These are phyloP conservation scores for Aspergillus tubingensis DNA, from an alignment of 2,329 filamentous ascomycete species.

Conservation along the genomic window DNA sequence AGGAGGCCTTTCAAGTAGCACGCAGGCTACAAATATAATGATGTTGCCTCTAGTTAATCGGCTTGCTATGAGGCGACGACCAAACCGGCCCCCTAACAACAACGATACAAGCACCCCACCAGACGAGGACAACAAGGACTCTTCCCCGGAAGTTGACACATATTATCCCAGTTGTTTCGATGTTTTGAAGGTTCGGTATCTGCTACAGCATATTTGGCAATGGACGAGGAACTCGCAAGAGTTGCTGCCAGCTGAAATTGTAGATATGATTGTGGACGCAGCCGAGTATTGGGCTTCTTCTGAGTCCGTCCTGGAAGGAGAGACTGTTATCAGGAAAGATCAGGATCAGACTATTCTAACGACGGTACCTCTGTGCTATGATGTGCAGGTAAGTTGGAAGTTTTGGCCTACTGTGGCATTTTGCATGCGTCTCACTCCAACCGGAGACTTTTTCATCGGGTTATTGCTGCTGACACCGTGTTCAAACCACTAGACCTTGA, in stretches of 20 bases:
- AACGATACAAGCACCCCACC: neutral
- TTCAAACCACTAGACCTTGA: slow-evolving; percentile 15
- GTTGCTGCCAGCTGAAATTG: slow-evolving; percentile 38
- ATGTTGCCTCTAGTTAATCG: slow-evolving; percentile 4
- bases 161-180: slow-evolving; percentile 35
- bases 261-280: slow-evolving; percentile 43
- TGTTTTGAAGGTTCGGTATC: slow-evolving; percentile 35
- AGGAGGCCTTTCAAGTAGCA: neutral
- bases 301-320: slow-evolving; percentile 21
- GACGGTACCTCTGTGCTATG: slow-evolving; percentile 41
- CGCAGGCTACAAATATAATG: neutral
- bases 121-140: neutral
- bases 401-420: slow-evolving; percentile 1
- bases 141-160: slow-evolving; percentile 3
- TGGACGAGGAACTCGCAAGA: slow-evolving; percentile 24
- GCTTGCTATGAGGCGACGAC: neutral
- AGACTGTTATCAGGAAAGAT: slow-evolving; percentile 33
- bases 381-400: slow-evolving; percentile 23
- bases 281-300: slow-evolving; percentile 40
- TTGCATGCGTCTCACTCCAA: neutral
- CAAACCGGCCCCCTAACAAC: neutral
- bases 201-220: slow-evolving; percentile 27
- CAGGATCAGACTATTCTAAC: slow-evolving; percentile 36
- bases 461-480: neutral
- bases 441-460: neutral